These are phyloP conservation scores for Fraxinus nigra DNA, from an alignment of 305 asterid genomes.

Conservation along the genomic window DNA sequence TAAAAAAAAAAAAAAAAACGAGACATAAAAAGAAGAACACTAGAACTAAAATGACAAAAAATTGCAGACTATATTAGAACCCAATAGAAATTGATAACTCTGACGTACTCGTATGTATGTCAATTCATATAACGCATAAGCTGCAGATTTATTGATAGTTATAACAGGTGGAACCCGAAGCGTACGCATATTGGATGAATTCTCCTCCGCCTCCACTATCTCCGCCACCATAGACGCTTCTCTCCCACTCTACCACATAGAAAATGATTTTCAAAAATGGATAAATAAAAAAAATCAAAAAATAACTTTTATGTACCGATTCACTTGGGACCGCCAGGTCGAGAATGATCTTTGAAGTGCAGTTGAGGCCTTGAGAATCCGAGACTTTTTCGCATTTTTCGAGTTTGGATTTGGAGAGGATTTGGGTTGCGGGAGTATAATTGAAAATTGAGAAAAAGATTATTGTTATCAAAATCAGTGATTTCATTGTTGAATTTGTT, in stretches of 20 bases:
- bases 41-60: background rate
- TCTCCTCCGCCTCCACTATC: slow-evolving; percentile 91
- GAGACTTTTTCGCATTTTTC: slow-evolving; percentile 72
- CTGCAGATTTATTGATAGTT: slow-evolving; percentile 79
- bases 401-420: slow-evolving; percentile 77
- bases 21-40: background rate
- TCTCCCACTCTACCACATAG: slow-evolving; percentile 55
- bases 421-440: slow-evolving; percentile 36
- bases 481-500: slow-evolving; percentile 31
- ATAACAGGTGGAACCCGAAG: slow-evolving; percentile 76
- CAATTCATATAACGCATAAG: slow-evolving; percentile 74
- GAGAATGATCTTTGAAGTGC: slow-evolving; percentile 64
- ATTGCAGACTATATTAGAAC: background rate
- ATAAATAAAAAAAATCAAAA: background rate
- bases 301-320: slow-evolving; percentile 38
- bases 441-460: slow-evolving; percentile 20
- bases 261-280: background rate
- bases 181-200: slow-evolving; percentile 71
- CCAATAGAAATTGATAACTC: background rate
- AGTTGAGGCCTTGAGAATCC: slow-evolving; percentile 55
- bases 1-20: background rate
- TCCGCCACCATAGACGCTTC: slow-evolving; percentile 93
- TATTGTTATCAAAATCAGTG: slow-evolving; percentile 28
- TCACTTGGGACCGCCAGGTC: slow-evolving; percentile 83
- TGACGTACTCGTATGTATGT: slow-evolving; percentile 69